Conservation (phyloP, 805 yeast genomes). For the Teunomyces gatunensis region DNA sequence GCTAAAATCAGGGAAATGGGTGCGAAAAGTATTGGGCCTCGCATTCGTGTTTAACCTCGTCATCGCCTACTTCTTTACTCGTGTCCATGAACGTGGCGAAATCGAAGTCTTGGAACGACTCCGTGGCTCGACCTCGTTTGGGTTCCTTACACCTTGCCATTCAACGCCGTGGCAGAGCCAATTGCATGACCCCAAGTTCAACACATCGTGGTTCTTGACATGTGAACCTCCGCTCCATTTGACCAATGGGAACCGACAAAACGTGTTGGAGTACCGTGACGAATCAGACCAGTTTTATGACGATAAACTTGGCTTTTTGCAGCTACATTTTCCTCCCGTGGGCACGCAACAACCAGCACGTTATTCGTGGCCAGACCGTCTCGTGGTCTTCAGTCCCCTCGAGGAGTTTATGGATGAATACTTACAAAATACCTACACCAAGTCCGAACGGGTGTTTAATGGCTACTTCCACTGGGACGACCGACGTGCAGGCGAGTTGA, state of each 20-base stretch:
- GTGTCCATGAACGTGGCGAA: slow-evolving; percentile 84
- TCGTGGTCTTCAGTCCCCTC: slow-evolving; percentile 70
- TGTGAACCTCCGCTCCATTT: slow-evolving; percentile 85
- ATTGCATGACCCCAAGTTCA: slow-evolving; percentile 55
- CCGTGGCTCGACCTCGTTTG: slow-evolving; percentile 52
- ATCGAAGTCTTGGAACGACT: slow-evolving; percentile 61
- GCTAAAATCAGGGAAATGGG: neutral
- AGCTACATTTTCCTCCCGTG: slow-evolving; percentile 46
- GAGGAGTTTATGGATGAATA: slow-evolving; percentile 43
- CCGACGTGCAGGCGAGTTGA: slow-evolving; percentile 74
- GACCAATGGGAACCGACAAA: slow-evolving; percentile 14
- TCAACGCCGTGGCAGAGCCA: slow-evolving; percentile 94
- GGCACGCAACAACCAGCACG: slow-evolving; percentile 20
- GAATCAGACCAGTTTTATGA: slow-evolving; percentile 84
- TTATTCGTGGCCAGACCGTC: slow-evolving; percentile 65
- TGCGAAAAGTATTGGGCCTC: neutral
- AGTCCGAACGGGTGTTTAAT: slow-evolving; percentile 64
- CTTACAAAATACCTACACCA: slow-evolving; percentile 42
- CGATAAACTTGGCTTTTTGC: slow-evolving; percentile 58
- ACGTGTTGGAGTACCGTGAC: slow-evolving; percentile 58
- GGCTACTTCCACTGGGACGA: slow-evolving; percentile 82
- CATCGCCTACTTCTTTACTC: slow-evolving; percentile 52
- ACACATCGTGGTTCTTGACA: slow-evolving; percentile 67
- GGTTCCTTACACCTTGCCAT: slow-evolving; percentile 93
- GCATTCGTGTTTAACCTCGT: slow-evolving; percentile 30